Evolutionary conservation across 106 monocot species (phyloP), one percentile per base, ranked within the genome.

Genomic region (Acorus gramineus): DNA sequence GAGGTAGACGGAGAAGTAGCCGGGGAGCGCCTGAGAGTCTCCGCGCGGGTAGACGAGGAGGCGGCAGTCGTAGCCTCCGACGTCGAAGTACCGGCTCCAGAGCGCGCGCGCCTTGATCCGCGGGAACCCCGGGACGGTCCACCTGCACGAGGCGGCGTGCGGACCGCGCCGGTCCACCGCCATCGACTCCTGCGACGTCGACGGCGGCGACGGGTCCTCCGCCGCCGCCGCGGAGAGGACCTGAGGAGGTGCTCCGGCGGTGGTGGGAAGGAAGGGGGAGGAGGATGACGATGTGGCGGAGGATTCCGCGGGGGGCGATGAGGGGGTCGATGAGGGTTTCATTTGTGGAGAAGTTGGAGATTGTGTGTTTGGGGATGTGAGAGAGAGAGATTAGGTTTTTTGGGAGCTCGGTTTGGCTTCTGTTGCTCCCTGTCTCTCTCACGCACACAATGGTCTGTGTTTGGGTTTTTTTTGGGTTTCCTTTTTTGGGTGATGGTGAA

Each of bases 1-100:
- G 48, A 95, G 83, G 73, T 90, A 95, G 54, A 95, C 53, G 12
- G 94, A 95, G 59, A 87, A 63, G 73, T 95, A 87, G 3, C 94
- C 94, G 0, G 94, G 94, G 4, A 90, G 68, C 8, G 90, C 89
- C 68, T 90, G 90, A 2, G 90, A 81, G 61, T 95, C 94, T 12
- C 94, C 94, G 46, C 66, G 74, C 0, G 94, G 94, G 76, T 95
- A 95, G 52, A 95, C 67, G 49, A 95, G 66, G 28, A 95, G 84
- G 28, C 94, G 81, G 79, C 94, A 95, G 63, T 95, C 94, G 74
- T 56, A 95, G 59, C 90, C 90, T 11, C 84, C 90, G 13, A 95
- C 79, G 53, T 84, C 86, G 74, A 95, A 95, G 84, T 95, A 95
- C 9, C 84, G 80, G 76, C 84, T 84, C 86, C 83, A 94, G 5